Evolutionary conservation across 2,329 filamentous ascomycete species (phyloP), one percentile per base, ranked within the genome.

Genomic region (Fusarium xylarioides): DNA sequence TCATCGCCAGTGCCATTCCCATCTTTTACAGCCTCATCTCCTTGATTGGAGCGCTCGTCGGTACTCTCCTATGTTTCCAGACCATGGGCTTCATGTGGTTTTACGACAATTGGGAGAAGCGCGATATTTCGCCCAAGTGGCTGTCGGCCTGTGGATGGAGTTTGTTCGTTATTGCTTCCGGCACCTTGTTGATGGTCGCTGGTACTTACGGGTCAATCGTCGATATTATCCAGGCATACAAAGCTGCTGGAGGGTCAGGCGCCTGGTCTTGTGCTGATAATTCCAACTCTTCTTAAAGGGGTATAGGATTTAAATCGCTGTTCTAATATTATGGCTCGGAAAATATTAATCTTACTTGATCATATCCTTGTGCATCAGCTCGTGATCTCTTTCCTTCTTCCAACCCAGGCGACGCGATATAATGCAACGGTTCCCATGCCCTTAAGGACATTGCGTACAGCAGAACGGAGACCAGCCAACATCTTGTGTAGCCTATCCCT

Each of bases 181-280:
- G 75, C 11, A 74, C 68, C 0, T 84, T 86, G 62, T 61, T 85
- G 11, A 86, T 82, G 80, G 74, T 85, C n/a, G 82, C 79, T 16
- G 85, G 84, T 7, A 85, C 84, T 0, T 86, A 85, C 56, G 84
- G 84, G 2, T 84, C 83, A 2, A 74, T 86, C 14, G 75, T 83
- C 16, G 77, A 74, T 26, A 75, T 76, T 26, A 80, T 77, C 16
- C 76, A 81, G 5, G 76, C 77, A 9, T 85, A 85, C 59, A 76
- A 77, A 42, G 68, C 66, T n/a, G 77, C 76, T 16, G 81, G 80
- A 1, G 83, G 83, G 0, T 80, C 83, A 8, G 71, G 74, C 1
- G 82, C 82, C 0, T 85, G 82, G 79, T 82, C 83, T 0, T 86
- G 83, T 63, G 80, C 80, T 1, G 83, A 86, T 47, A 85, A 85